Evolutionary conservation across 805 yeast species (phyloP).

Genomic region (Ascoidea asiatica): DNA sequence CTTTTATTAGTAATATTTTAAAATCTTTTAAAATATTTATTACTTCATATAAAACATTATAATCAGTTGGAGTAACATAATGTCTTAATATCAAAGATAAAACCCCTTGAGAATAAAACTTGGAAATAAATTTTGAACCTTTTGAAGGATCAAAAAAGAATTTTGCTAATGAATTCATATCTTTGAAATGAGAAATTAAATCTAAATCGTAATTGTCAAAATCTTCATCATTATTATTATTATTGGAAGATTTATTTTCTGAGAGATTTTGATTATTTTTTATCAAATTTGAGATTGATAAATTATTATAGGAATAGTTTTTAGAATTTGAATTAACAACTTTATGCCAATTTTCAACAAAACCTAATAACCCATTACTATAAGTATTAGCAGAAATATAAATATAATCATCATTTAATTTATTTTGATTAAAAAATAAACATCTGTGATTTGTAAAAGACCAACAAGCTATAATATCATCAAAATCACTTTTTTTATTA

Average conservation of each 20-base stretch:
- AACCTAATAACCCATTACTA: neutral
- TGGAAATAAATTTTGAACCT: neutral
- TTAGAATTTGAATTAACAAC: neutral
- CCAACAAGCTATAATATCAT: neutral
- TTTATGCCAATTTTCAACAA: neutral
- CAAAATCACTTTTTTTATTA: neutral
- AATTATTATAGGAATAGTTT: too few relatives aligned
- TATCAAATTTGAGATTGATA: neutral
- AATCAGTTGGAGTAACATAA: neutral
- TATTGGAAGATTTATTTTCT: neutral
- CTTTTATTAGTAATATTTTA: too few relatives aligned
- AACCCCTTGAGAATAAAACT: neutral
- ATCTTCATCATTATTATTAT: too few relatives aligned
- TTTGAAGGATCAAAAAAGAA: neutral
- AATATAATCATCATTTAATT: too few relatives aligned
- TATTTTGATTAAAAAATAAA: neutral
- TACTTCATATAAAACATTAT: neutral
- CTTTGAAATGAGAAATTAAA: too few relatives aligned
- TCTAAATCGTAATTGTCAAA: neutral
- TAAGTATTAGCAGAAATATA: neutral
- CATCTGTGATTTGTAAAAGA: neutral
- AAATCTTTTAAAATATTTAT: neutral
- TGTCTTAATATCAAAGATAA: neutral
- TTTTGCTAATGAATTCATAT: too few relatives aligned
- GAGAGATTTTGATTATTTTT: neutral